phyloP scores from a whole-genome alignment of 1,139 yeast genomes.

The Kurtzmaniella quercitrusa region DNA sequence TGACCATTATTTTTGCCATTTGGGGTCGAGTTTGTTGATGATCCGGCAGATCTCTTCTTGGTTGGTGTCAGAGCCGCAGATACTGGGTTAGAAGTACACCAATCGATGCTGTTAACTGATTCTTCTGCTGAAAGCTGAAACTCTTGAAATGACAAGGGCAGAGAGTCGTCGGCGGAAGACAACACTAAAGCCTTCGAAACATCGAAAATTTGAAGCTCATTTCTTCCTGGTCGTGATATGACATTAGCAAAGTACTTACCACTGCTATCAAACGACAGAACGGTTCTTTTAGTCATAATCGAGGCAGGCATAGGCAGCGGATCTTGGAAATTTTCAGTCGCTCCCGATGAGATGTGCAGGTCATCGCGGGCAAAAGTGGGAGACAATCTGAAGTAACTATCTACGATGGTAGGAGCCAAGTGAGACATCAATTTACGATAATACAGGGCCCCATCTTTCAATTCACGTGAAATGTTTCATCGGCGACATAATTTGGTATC shows the following conservation, averaged over 20 bases:
- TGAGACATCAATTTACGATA: no score
- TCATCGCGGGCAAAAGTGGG: neutral
- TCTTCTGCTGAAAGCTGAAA: slow-evolving; percentile 21
- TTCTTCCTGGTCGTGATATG: slow-evolving; percentile 29
- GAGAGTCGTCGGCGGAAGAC: neutral
- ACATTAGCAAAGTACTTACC: slow-evolving; percentile 26
- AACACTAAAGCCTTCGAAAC: neutral
- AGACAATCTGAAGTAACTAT: neutral
- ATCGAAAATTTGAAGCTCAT: slow-evolving; percentile 31
- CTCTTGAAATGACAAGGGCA: slow-evolving; percentile 4
- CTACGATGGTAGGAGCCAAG: no score
- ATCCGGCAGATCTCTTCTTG: slow-evolving; percentile 14
- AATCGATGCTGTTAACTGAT: slow-evolving; percentile 19
- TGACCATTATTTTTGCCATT: slow-evolving; percentile 1
- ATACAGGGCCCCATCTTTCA: no score
- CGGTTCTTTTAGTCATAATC: slow-evolving; percentile 8
- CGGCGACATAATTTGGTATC: no score
- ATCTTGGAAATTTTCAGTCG: slow-evolving; percentile 1
- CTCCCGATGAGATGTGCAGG: neutral
- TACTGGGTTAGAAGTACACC: slow-evolving; percentile 15
- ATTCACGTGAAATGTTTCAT: no score
- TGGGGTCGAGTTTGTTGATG: neutral
- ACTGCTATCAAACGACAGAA: slow-evolving; percentile 15
- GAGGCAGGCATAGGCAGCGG: neutral
- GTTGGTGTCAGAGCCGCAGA: slow-evolving; percentile 9